Evolutionary conservation across 2,329 filamentous ascomycete species (phyloP).

Genomic region (Epichloe elymi): DNA sequence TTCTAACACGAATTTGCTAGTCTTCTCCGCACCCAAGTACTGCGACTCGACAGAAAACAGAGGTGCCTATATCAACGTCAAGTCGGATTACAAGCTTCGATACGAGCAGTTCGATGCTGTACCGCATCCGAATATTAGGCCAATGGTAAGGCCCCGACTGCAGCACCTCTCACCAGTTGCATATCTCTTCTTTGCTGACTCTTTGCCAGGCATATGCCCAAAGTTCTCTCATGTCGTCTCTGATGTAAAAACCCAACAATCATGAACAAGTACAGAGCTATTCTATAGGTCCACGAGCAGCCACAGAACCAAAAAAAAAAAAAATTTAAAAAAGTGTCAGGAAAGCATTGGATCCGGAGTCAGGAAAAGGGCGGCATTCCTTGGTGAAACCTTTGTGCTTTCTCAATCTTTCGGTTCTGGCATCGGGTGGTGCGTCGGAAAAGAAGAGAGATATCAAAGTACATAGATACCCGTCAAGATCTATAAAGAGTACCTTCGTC

Average conservation of each 20-base stretch:
- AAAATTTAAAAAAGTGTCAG: neutral
- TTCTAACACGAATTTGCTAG: conserved; percentile 25
- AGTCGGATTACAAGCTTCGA: conserved; percentile 77
- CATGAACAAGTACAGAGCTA: neutral
- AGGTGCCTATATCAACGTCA: conserved; percentile 96
- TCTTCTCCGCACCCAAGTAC: conserved; percentile 95
- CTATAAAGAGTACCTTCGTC: conserved; percentile 6
- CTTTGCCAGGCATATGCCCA: conserved; percentile 61
- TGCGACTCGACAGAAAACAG: conserved; percentile 98
- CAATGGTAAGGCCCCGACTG: conserved; percentile 50
- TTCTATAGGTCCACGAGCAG: neutral
- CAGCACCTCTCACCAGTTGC: neutral
- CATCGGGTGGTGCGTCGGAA: neutral
- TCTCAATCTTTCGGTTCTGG: neutral
- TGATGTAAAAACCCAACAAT: conserved; percentile 41
- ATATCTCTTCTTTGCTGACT: conserved; percentile 11
- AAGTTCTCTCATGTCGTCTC: conserved; percentile 63
- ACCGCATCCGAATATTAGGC: conserved; percentile 86
- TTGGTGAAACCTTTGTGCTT: neutral
- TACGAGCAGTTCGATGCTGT: conserved; percentile 95
- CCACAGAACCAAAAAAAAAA: neutral
- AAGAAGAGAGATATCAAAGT: conserved; percentile 1
- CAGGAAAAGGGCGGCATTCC: conserved; percentile 5
- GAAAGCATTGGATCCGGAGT: conserved; percentile 7
- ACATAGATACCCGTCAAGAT: conserved; percentile 9